Percentiles rank a stretch among this genome's conserved stretches.
These are phyloP conservation scores for Alternaria longipes DNA, from an alignment of 2,329 filamentous ascomycete genomes.

Conservation along the genomic window DNA sequence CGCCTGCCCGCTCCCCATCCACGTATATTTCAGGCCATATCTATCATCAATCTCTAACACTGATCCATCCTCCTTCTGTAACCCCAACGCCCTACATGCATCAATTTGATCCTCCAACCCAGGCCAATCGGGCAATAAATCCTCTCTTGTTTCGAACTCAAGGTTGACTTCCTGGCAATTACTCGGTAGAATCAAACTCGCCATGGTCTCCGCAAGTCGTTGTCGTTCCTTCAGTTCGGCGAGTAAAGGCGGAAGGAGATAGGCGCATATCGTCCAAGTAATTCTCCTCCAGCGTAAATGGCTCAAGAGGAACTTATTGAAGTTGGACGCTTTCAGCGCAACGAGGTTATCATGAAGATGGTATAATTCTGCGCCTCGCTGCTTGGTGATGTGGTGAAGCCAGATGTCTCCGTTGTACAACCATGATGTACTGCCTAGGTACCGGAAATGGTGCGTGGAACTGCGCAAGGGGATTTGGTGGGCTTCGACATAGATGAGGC, in stretches of 20 bases:
- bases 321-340: slow-evolving; percentile 3
- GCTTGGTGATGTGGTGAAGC: slow-evolving; percentile 32
- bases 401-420: slow-evolving; percentile 22
- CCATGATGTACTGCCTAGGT: slow-evolving; percentile 15
- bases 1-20: slow-evolving; percentile 23
- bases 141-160: slow-evolving; percentile 31
- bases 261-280: slow-evolving; percentile 33
- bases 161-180: slow-evolving; percentile 38
- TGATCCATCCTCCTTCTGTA: slow-evolving; percentile 20
- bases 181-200: slow-evolving; percentile 18
- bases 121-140: slow-evolving; percentile 13
- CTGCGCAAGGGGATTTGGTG: slow-evolving; percentile 46
- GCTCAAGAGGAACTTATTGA: slow-evolving; percentile 20
- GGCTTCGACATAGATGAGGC: slow-evolving; percentile 52
- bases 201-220: slow-evolving; percentile 10
- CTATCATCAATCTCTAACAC: slow-evolving; percentile 21
- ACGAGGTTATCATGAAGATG: slow-evolving; percentile 33
- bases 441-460: slow-evolving; percentile 36
- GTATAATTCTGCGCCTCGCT: slow-evolving; percentile 30
- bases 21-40: slow-evolving; percentile 24
- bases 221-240: slow-evolving; percentile 18
- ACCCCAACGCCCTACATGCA: slow-evolving; percentile 11
- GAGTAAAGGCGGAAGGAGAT: slow-evolving; percentile 17
- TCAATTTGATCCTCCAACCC: slow-evolving; percentile 15
- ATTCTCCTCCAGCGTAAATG: slow-evolving; percentile 37